A percentile compares a stretch with the other conserved stretches of the same genome.
These are phyloP conservation scores for Diplosphaera chodatii DNA, from an alignment of 139 green algal species.

Conservation along the genomic window DNA sequence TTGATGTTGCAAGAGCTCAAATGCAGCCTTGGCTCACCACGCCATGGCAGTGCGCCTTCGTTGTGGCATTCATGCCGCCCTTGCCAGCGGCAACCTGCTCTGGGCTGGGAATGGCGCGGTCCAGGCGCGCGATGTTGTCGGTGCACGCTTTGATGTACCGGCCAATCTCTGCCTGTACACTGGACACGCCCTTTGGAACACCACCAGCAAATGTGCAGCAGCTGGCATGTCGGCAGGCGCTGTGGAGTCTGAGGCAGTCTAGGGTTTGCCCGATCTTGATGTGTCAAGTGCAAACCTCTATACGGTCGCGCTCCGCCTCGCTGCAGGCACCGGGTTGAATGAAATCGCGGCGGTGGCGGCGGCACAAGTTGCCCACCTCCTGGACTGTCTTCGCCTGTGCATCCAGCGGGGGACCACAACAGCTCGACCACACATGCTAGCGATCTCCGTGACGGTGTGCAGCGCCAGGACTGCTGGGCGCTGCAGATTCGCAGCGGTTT, in stretches of 20 bases:
- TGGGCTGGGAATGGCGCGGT: slow-evolving; percentile 14
- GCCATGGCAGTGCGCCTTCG: slow-evolving; percentile 68
- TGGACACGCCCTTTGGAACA: too few species aligned
- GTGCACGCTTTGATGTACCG: slow-evolving; percentile 29
- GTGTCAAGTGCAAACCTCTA: slow-evolving; percentile 37
- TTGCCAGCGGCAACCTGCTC: slow-evolving; percentile 9
- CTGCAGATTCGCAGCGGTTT: too few species aligned
- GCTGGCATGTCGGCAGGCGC: too few species aligned
- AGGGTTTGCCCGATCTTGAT: too few species aligned
- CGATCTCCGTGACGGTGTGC: background rate
- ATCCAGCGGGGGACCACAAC: too few species aligned
- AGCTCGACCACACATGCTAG: background rate
- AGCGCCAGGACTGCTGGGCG: background rate
- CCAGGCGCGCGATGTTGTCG: slow-evolving; percentile 42
- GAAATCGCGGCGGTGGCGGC: slow-evolving; percentile 38
- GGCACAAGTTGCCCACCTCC: slow-evolving; percentile 26
- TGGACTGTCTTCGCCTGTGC: slow-evolving; percentile 36
- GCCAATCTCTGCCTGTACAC: slow-evolving; percentile 38
- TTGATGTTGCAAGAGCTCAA: too few species aligned
- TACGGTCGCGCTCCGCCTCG: slow-evolving; percentile 37
- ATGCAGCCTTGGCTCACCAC: too few species aligned
- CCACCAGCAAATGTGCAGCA: too few species aligned
- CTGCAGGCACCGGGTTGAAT: slow-evolving; percentile 24
- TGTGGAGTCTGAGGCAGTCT: too few species aligned
- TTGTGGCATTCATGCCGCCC: slow-evolving; percentile 32